phyloP scores from a whole-genome alignment of 2,329 filamentous ascomycete genomes.

The Lasiodiplodia hormozganensis region DNA sequence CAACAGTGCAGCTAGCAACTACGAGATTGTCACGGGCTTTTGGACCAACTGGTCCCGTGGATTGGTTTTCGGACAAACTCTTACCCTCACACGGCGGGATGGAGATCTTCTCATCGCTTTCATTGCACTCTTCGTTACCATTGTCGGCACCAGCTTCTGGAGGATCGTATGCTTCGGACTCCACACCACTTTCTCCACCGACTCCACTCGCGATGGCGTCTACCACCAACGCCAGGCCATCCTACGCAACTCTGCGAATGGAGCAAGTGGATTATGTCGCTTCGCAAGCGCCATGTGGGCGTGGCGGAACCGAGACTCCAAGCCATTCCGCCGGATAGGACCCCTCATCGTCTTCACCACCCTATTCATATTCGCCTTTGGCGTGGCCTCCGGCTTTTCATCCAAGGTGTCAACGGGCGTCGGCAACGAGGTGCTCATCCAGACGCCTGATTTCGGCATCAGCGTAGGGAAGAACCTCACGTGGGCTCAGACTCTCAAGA shows the following conservation, averaged over 20 bases:
- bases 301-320: constrained; percentile 28
- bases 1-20: not conserved
- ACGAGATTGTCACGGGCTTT: constrained; percentile 36
- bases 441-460: not conserved
- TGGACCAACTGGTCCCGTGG: constrained; percentile 46
- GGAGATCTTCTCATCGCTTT: constrained; percentile 46
- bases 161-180: constrained; percentile 33
- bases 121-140: constrained; percentile 42
- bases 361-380: not conserved
- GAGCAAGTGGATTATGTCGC: not conserved
- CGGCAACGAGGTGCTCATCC: constrained; percentile 28
- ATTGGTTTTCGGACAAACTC: constrained; percentile 39
- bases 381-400: constrained; percentile 26
- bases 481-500: not conserved
- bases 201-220: constrained; percentile 33
- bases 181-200: constrained; percentile 33
- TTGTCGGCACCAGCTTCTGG: constrained; percentile 36
- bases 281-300: constrained; percentile 1
- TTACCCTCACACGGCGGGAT: constrained; percentile 40
- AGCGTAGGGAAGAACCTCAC: not conserved
- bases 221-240: constrained; percentile 35
- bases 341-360: constrained; percentile 25
- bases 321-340: not conserved
- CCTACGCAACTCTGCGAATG: constrained; percentile 29
- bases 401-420: constrained; percentile 10